Conservation (phyloP, 1,284 basidiomycete species). For the Trametes sp. region DNA sequence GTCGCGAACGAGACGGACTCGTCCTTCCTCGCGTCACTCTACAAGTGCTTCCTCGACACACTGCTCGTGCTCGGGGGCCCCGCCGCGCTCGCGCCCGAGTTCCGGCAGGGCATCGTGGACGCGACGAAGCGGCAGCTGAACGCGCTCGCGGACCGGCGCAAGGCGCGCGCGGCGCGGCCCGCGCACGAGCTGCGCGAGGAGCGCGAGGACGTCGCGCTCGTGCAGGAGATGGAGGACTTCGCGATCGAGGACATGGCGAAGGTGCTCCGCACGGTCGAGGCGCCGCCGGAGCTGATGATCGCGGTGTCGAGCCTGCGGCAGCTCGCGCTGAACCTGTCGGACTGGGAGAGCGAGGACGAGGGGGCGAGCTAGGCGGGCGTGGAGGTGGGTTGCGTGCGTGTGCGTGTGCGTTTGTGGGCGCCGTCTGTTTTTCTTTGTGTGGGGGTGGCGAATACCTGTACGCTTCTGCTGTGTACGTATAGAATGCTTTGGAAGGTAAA, state of each 20-base stretch:
- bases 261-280: conserved; percentile 61
- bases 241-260: conserved; percentile 78
- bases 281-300: conserved; percentile 66
- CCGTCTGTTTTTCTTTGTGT: too few species aligned
- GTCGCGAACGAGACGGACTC: conserved; percentile 74
- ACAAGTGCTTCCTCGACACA: conserved; percentile 77
- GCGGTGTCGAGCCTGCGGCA: conserved; percentile 76
- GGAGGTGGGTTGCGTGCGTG: not conserved
- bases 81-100: conserved; percentile 56
- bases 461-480: not conserved
- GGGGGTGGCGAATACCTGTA: not conserved
- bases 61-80: conserved; percentile 69
- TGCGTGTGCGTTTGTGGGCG: not conserved
- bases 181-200: conserved; percentile 58
- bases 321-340: conserved; percentile 59
- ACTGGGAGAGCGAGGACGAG: conserved; percentile 55
- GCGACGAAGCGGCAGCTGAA: conserved; percentile 76
- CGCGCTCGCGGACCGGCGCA: conserved; percentile 68
- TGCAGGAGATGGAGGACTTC: conserved; percentile 80
- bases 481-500: not conserved
- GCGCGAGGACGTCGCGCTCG: conserved; percentile 69
- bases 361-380: conserved; percentile 21
- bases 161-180: conserved; percentile 53
- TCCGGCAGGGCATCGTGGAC: conserved; percentile 62
- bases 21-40: conserved; percentile 79